phyloP scores from a whole-genome alignment of 768 basidiomycete genomes.

The Porpolomopsis calyptriformis region DNA sequence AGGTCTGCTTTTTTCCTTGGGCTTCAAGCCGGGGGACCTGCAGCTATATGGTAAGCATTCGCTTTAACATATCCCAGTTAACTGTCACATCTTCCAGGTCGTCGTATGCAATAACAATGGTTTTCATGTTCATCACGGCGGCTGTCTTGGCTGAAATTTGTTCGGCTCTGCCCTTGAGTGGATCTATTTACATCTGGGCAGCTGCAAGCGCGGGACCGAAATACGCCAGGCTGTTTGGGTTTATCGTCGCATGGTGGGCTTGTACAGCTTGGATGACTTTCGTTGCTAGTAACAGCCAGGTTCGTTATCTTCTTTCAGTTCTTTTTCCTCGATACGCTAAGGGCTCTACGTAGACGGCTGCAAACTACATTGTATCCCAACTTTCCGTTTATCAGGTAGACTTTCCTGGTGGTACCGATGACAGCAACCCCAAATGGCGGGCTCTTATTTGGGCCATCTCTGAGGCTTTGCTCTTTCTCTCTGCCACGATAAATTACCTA shows the following conservation, averaged over 20 bases:
- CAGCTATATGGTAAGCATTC: constrained; percentile 59
- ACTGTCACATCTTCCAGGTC: constrained; percentile 44
- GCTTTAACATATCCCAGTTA: not conserved
- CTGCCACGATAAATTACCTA: constrained; percentile 78
- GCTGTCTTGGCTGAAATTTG: constrained; percentile 84
- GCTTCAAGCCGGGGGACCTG: constrained; percentile 76
- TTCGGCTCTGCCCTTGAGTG: constrained; percentile 76
- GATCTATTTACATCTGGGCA: constrained; percentile 93
- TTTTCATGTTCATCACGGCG: constrained; percentile 85
- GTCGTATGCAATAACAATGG: constrained; percentile 67
- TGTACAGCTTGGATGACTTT: constrained; percentile 97
- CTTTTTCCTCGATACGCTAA: not conserved
- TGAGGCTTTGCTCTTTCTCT: constrained; percentile 56
- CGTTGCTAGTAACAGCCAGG: constrained; percentile 80
- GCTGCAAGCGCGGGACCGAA: constrained; percentile 87
- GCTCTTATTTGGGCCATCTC: constrained; percentile 78
- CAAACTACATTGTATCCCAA: constrained; percentile 84
- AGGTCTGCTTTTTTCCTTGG: constrained; percentile 77
- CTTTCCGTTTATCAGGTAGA: constrained; percentile 68
- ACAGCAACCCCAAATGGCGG: constrained; percentile 74
- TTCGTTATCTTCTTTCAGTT: constrained; percentile 19
- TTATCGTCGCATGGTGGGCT: constrained; percentile 89
- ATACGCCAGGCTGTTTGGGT: constrained; percentile 77
- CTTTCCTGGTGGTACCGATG: constrained; percentile 70
- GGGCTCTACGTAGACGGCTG: constrained; percentile 47